Evolutionary conservation across 345 rosid species (phyloP).

Genomic region (Eucalyptus decipiens): DNA sequence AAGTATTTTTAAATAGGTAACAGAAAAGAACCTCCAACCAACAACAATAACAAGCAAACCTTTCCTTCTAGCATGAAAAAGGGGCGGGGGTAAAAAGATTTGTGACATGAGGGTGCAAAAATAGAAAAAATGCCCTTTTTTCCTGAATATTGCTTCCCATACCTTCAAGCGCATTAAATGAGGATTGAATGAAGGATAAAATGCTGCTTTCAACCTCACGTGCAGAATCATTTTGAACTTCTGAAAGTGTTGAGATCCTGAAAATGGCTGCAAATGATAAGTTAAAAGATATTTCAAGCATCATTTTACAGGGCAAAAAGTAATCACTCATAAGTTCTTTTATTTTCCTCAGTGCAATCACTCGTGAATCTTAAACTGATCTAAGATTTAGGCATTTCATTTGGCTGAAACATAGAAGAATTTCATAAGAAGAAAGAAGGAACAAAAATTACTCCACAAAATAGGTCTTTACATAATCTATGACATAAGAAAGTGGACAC

Average conservation of each 20-base stretch:
- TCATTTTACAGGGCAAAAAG: background rate
- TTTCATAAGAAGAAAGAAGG: background rate
- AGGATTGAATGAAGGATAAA: constrained; percentile 28
- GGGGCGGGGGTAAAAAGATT: background rate
- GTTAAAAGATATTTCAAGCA: constrained; percentile 12
- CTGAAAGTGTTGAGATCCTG: constrained; percentile 39
- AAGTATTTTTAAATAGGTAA: background rate
- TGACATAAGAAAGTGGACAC: background rate
- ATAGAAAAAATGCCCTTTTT: background rate
- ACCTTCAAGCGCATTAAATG: constrained; percentile 53
- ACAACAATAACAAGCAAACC: background rate
- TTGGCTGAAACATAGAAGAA: background rate
- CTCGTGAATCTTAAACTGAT: background rate
- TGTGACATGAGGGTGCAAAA: background rate
- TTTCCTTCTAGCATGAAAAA: background rate
- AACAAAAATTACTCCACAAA: background rate
- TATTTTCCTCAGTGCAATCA: background rate
- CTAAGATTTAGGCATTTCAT: background rate
- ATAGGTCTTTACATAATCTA: background rate
- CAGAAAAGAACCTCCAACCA: background rate
- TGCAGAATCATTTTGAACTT: constrained; percentile 14
- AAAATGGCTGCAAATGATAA: constrained; percentile 29
- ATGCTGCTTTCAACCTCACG: constrained; percentile 13
- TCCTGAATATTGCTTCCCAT: background rate
- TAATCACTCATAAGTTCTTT: background rate